Conservation (phyloP, 768 basidiomycete genomes). For the Cyathus striatus region DNA sequence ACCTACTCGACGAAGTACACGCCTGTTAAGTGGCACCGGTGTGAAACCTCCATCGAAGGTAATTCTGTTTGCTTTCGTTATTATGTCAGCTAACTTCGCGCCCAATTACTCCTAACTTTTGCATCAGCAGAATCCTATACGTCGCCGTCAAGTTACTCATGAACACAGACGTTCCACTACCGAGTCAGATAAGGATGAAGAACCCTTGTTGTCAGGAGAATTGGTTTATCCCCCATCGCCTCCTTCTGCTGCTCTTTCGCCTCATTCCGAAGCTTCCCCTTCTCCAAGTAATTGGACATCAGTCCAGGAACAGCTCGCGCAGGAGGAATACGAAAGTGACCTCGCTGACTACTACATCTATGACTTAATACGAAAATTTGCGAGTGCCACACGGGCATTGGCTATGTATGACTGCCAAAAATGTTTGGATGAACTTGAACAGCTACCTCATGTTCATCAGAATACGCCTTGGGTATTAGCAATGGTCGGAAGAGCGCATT, state of each 20-base stretch:
- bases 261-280: conserved; percentile 59
- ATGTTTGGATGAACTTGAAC: conserved; percentile 73
- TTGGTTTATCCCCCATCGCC: conserved; percentile 59
- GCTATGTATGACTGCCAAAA: conserved; percentile 71
- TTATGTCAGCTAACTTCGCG: too few relatives aligned
- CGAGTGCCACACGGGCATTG: conserved; percentile 69
- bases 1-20: conserved; percentile 67
- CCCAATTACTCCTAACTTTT: too few relatives aligned
- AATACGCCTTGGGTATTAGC: conserved; percentile 73
- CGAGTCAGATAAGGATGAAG: conserved; percentile 74
- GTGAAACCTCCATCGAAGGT: conserved; percentile 59
- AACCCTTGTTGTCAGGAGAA: conserved; percentile 31
- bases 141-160: conserved; percentile 24
- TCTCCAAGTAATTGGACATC: conserved; percentile 60
- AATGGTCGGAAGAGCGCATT: conserved; percentile 83
- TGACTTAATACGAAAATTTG: conserved; percentile 76
- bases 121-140: conserved; percentile 1
- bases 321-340: conserved; percentile 65
- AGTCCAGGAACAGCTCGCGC: conserved; percentile 65
- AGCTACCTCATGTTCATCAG: conserved; percentile 69
- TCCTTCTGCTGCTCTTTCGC: conserved; percentile 53
- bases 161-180: conserved; percentile 54
- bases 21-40: conserved; percentile 55
- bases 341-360: conserved; percentile 83
- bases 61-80: too few relatives aligned